phyloP scores from a whole-genome alignment of 768 basidiomycete species.

The Termitomyces sp. region DNA sequence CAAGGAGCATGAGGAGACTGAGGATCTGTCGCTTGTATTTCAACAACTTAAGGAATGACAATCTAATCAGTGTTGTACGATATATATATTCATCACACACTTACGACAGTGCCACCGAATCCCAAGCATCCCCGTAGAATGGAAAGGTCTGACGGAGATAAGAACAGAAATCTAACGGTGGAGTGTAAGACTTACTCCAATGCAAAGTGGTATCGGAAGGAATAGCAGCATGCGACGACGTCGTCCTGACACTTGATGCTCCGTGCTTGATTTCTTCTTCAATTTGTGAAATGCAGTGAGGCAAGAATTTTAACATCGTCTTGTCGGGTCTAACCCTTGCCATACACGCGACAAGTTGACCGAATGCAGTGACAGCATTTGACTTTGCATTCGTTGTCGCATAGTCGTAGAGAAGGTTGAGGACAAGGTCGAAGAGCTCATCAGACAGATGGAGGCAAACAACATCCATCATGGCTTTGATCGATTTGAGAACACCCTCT shows the following conservation, averaged over 20 bases:
- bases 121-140: constrained; percentile 82
- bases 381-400: constrained; percentile 86
- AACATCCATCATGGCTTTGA: constrained; percentile 78
- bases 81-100: constrained; percentile 17
- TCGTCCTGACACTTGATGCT: constrained; percentile 82
- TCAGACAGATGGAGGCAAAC: constrained; percentile 80
- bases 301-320: constrained; percentile 77
- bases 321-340: constrained; percentile 74
- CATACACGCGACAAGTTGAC: constrained; percentile 81
- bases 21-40: constrained; percentile 66
- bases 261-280: constrained; percentile 86
- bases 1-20: constrained; percentile 56
- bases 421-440: constrained; percentile 75
- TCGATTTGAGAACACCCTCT: constrained; percentile 71
- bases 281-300: constrained; percentile 72
- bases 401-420: constrained; percentile 84
- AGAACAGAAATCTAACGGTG: neutral
- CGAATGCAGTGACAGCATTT: constrained; percentile 88
- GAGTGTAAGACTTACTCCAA: constrained; percentile 62
- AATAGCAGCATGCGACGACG: constrained; percentile 66
- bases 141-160: constrained; percentile 53
- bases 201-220: constrained; percentile 88
- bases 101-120: constrained; percentile 61
- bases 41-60: constrained; percentile 45
- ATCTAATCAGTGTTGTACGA: neutral